Conservation (phyloP, 371 early-diverging fungal species). For the Zychaea mexicana region DNA sequence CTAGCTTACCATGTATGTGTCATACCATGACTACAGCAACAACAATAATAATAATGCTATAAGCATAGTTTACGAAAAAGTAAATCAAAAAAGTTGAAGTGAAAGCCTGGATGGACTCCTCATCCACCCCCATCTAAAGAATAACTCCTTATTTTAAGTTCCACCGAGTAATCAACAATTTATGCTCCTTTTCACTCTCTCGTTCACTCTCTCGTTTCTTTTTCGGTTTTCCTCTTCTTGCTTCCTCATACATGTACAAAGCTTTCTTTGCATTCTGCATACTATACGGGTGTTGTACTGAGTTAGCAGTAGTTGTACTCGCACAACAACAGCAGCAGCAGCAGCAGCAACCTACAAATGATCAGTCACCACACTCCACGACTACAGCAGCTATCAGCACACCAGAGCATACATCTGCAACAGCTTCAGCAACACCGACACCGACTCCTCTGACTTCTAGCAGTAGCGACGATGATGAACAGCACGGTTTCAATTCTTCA, state of each 20-base stretch:
- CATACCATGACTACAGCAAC: too few relatives aligned
- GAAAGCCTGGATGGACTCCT: not conserved
- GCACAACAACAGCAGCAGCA: slow-evolving; percentile 12
- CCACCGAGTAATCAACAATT: not conserved
- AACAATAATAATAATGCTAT: too few relatives aligned
- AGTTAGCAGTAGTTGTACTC: not conserved
- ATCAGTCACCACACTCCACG: not conserved
- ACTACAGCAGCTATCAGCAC: slow-evolving; percentile 7
- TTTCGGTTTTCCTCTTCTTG: slow-evolving; percentile 3
- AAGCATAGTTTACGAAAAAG: too few relatives aligned
- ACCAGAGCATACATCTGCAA: slow-evolving; percentile 6
- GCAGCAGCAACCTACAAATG: too few relatives aligned
- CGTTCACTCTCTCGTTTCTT: slow-evolving; percentile 6
- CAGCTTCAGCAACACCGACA: not conserved
- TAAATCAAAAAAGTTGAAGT: too few relatives aligned
- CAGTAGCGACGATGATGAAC: not conserved
- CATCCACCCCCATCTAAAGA: not conserved
- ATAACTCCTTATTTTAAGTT: not conserved
- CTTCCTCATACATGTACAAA: slow-evolving; percentile 3
- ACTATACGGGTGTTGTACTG: not conserved
- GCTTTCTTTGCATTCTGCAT: not conserved
- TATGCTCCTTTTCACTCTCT: slow-evolving; percentile 3
- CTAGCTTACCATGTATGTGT: not conserved
- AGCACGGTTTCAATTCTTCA: slow-evolving; percentile 6
- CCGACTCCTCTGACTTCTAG: not conserved